Percentiles rank a stretch among this genome's conserved stretches.
phyloP scores from a whole-genome alignment of 1,284 basidiomycete genomes.

The Boletus holoroseus region DNA sequence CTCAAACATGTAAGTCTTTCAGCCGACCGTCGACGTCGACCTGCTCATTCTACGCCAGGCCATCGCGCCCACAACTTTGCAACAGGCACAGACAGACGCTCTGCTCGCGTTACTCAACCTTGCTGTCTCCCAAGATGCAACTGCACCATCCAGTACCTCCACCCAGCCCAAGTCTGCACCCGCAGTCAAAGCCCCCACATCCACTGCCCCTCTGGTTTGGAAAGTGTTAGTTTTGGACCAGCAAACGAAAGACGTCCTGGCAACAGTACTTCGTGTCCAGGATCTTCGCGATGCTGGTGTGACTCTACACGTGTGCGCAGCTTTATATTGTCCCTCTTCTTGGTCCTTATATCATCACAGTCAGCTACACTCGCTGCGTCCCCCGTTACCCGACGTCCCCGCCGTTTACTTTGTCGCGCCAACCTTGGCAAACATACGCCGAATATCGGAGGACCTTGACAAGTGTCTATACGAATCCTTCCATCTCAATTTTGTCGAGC shows the following conservation, averaged over 20 bases:
- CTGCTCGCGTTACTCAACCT: conserved; percentile 63
- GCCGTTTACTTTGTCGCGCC: conserved; percentile 97
- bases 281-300: conserved; percentile 96
- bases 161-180: conserved; percentile 30
- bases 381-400: conserved; percentile 90
- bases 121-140: conserved; percentile 43
- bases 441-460: conserved; percentile 87
- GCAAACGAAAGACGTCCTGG: conserved; percentile 92
- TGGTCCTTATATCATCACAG: conserved; percentile 39
- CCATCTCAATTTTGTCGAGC: conserved; percentile 94
- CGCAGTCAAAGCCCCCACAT: conserved; percentile 43
- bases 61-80: conserved; percentile 47
- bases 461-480: conserved; percentile 88
- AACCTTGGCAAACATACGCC: conserved; percentile 77
- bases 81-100: conserved; percentile 75
- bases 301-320: conserved; percentile 91
- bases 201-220: conserved; percentile 83
- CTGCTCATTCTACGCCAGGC: conserved; percentile 15
- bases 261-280: conserved; percentile 92
- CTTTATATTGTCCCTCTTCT: background rate
- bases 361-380: conserved; percentile 86
- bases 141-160: conserved; percentile 21
- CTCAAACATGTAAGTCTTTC: conserved; percentile 47
- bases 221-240: conserved; percentile 96
- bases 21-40: background rate